These are phyloP conservation scores for Thinopyrum elongatum DNA, from an alignment of 176 grass and related monocot species.

Conservation along the genomic window DNA sequence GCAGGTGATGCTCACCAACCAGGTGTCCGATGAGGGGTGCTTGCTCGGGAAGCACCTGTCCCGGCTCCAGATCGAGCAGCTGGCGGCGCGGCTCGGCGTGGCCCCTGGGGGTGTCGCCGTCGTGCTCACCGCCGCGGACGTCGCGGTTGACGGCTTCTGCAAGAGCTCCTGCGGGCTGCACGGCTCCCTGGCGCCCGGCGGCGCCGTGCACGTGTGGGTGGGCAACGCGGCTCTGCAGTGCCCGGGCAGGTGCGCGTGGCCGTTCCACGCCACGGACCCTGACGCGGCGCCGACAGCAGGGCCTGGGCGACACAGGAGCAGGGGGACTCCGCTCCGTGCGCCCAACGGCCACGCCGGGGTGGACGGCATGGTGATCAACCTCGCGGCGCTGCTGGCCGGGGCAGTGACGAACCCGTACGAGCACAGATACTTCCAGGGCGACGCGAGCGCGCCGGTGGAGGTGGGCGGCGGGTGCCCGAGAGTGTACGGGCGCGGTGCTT, in stretches of 20 bases:
- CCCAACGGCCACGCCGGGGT: constrained; percentile 68
- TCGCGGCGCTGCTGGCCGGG: constrained; percentile 72
- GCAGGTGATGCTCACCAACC: constrained; percentile 70
- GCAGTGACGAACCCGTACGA: constrained; percentile 86
- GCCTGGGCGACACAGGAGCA: neutral
- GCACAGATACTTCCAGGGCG: constrained; percentile 67
- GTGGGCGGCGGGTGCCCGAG: constrained; percentile 57
- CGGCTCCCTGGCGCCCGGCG: neutral
- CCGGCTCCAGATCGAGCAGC: constrained; percentile 40
- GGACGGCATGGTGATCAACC: constrained; percentile 81
- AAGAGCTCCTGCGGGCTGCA: constrained; percentile 60
- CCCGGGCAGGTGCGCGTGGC: constrained; percentile 72
- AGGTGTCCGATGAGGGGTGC: constrained; percentile 55
- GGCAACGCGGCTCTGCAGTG: constrained; percentile 65
- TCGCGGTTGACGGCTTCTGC: constrained; percentile 70
- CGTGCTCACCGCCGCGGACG: constrained; percentile 76
- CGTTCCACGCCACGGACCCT: constrained; percentile 62
- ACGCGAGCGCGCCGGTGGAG: constrained; percentile 53
- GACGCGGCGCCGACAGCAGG: neutral
- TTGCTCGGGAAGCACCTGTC: constrained; percentile 53
- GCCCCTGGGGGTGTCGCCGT: constrained; percentile 50
- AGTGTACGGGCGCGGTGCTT: constrained; percentile 53
- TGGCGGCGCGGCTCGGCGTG: constrained; percentile 66
- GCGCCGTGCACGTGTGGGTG: constrained; percentile 68
- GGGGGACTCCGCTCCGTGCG: constrained; percentile 30